phyloP scores from a whole-genome alignment of 306 rosid genomes.

The Sophora flavescens region DNA sequence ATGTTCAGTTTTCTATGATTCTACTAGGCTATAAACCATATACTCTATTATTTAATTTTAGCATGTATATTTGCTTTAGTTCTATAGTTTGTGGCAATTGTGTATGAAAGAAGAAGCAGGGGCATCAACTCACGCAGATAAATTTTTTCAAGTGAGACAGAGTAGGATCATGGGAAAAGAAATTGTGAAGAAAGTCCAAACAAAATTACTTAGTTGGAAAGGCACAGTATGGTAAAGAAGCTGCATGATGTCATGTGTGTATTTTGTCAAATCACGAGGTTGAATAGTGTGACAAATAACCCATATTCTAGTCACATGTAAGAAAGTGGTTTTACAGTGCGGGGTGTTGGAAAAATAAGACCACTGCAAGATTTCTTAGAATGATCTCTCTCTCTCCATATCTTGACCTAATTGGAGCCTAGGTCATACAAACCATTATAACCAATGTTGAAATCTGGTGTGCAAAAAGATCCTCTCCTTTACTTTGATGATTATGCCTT shows the following conservation, averaged over 20 bases:
- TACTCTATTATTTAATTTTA: not conserved
- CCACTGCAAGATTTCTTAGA: not conserved
- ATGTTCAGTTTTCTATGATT: not conserved
- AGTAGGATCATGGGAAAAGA: not conserved
- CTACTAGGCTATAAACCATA: not conserved
- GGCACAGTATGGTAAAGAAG: constrained; percentile 19
- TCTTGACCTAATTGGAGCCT: not conserved
- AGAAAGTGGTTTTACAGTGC: constrained; percentile 26
- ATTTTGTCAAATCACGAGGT: constrained; percentile 23
- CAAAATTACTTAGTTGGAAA: constrained; percentile 25
- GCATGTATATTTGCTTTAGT: not conserved
- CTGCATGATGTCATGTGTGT: not conserved
- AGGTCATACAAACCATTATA: constrained; percentile 1
- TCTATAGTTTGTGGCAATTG: not conserved
- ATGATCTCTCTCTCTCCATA: constrained; percentile 5
- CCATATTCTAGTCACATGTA: constrained; percentile 15
- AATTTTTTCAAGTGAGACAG: not conserved
- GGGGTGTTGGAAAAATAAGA: constrained; percentile 34
- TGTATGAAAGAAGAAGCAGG: not conserved
- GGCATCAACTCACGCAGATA: not conserved
- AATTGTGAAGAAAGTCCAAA: constrained; percentile 10
- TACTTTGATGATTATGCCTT: constrained; percentile 26
- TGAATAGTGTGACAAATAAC: not conserved
- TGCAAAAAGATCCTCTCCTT: not conserved
- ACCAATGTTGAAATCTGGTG: not conserved